A percentile compares a stretch with the other conserved stretches of the same genome.
phyloP scores from a whole-genome alignment of 768 basidiomycete species.

The Hemileccinum rubropunctum region DNA sequence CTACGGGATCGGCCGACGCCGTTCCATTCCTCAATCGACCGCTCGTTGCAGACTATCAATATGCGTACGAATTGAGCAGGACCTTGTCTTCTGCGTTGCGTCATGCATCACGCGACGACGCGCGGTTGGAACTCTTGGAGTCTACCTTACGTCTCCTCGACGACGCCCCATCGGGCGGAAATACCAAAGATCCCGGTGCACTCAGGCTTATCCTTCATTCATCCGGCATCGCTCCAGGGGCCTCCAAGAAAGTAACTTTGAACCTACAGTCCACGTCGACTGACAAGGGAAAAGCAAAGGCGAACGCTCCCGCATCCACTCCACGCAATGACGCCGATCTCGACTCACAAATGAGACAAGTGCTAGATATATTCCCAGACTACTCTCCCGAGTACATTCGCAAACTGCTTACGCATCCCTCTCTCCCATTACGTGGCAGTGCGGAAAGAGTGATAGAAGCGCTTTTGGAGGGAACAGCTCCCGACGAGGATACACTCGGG shows the following conservation, averaged over 20 bases:
- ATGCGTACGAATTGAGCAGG: conserved; percentile 56
- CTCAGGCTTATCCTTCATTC: conserved; percentile 65
- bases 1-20: conserved; percentile 14
- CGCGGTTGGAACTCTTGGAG: conserved; percentile 56
- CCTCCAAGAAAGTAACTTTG: conserved; percentile 23
- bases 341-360: conserved; percentile 60
- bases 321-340: conserved; percentile 39
- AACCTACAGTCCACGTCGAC: conserved; percentile 24
- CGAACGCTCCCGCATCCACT: conserved; percentile 8
- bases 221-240: conserved; percentile 44
- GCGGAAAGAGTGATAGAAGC: conserved; percentile 66
- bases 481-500: conserved; percentile 31
- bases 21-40: conserved; percentile 66
- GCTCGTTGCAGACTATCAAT: conserved; percentile 70
- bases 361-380: conserved; percentile 76
- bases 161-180: conserved; percentile 3
- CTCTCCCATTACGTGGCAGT: conserved; percentile 47
- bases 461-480: conserved; percentile 73
- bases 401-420: conserved; percentile 49
- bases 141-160: conserved; percentile 45
- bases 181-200: conserved; percentile 46
- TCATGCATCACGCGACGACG: conserved; percentile 51
- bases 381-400: conserved; percentile 54
- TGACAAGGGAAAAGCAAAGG: conserved; percentile 45
- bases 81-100: conserved; percentile 46